Evolutionary conservation across 2,329 filamentous ascomycete genomes (phyloP).

Genomic region (Hypomyces rosellus): DNA sequence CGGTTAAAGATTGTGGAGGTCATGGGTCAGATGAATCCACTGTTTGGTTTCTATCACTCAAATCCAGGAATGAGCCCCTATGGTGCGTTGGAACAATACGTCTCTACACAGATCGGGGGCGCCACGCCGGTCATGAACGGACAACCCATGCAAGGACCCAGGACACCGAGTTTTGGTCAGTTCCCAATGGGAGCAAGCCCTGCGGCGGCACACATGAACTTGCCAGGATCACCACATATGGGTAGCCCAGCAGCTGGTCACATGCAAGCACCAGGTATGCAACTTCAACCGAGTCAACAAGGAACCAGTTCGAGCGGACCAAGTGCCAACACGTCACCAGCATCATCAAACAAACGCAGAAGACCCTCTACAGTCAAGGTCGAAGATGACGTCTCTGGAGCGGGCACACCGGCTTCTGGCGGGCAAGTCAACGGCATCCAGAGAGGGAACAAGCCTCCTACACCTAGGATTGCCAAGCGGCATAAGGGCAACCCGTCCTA

Average conservation of each 20-base stretch:
- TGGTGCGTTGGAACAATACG: conserved; percentile 54
- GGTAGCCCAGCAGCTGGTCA: conserved; percentile 56
- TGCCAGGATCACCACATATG: conserved; percentile 56
- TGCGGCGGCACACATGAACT: conserved; percentile 51
- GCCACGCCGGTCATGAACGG: conserved; percentile 38
- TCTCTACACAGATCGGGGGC: conserved; percentile 40
- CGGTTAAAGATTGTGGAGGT: conserved; percentile 53
- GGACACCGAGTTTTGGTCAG: conserved; percentile 50
- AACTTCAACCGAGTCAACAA: conserved; percentile 61
- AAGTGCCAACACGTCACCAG: conserved; percentile 60
- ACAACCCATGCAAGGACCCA: conserved; percentile 43
- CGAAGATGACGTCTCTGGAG: conserved; percentile 47
- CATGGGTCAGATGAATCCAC: conserved; percentile 59
- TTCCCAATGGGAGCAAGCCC: conserved; percentile 57
- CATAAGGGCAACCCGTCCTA: conserved; percentile 41
- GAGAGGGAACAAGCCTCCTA: conserved; percentile 49
- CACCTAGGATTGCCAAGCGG: conserved; percentile 52
- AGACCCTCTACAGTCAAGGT: conserved; percentile 52
- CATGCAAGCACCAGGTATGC: conserved; percentile 61
- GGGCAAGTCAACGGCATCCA: conserved; percentile 48
- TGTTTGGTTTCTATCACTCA: conserved; percentile 52
- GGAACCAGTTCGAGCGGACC: conserved; percentile 60
- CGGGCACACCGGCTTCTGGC: conserved; percentile 40
- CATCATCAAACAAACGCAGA: conserved; percentile 53
- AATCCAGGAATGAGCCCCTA: conserved; percentile 52